Base-by-base conservation (phyloP, 305 asterid genomes). In the Rubia balearica region DNA sequence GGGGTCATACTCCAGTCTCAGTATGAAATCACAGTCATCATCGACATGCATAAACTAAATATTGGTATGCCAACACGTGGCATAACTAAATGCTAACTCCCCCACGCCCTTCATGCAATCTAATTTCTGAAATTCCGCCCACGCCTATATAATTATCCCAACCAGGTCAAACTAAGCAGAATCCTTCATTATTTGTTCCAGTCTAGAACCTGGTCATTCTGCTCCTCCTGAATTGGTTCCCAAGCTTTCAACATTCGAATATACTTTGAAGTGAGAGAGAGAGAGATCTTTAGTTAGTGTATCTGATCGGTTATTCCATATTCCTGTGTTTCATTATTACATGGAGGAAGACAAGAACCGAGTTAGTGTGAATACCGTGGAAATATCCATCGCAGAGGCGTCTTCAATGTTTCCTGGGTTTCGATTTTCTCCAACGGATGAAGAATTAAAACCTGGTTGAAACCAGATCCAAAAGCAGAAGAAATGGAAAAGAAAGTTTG, bases 371-470 rank as follows among this genome's bases (percentile, higher is more conserved):
- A 69, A 73, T 27, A 69, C 66, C 33, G 67, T 81, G 87, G 91
- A 81, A 57, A 83, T 87, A 27, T 82, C 97, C 42, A 67, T 90
- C 6, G 85, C 84, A 0, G 91, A 85, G 71, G 97, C 94, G 10
- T 83, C 90, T 6, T 76, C 86, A 0, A 82, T 76, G 85, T 93
- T 89, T 81, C 97, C 92, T 7, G 96, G 98, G 49, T 93, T 90
- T 73, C 75, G 96, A 2, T 93, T 93, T 70, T 86, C 88, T 8
- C 98, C 98, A 0, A 90, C 97, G 0, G 97, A 93, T 71, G 95
- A 89, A 76, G 98, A 93, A 60, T 40, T 92, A 42, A 86, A 90
- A 70, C n/a, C n/a, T n/a, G n/a, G n/a, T n/a, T n/a, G n/a, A n/a
- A n/a, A n/a, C n/a, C n/a, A n/a, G n/a, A n/a, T n/a, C n/a, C n/a